Evolutionary conservation across 1,139 yeast genomes (phyloP), one percentile per base, ranked within the genome.

Genomic region (Oligophagozyma castellii): DNA sequence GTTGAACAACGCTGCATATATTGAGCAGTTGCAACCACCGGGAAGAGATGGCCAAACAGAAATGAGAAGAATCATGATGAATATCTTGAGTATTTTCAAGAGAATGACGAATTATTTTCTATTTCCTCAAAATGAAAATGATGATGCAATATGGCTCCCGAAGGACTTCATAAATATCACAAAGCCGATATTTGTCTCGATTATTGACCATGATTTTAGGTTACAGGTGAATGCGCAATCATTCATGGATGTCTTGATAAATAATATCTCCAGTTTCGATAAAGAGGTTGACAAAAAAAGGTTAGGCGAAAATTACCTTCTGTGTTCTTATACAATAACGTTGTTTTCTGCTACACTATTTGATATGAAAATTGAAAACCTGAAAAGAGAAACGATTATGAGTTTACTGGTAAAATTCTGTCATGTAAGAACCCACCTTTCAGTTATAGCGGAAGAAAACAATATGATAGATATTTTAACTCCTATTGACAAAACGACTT

Each of bases 71-170:
- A 40, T 49, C 5, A 40, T 49, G 44, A 37, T 44, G 29, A 48
- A 46, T 16, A 45, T 48, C 7, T 48, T 49, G 23, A 42, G 51
- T 27, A 46, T 48, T 14, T 48, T 48, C 34, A 47, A 44, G 33
- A 37, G 48, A 22, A 38, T 48, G 31, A 39, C 51, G 1, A 40
- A 42, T 24, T 48, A 39, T 28, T 47, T 44, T 23, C 37, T 47
- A 12, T 29, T 42, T 10, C 43, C 48, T 6, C 35, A 30, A n/a
- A 33, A 35, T 12, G 39, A 36, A 11, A 33, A 30, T 3, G 30
- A 27, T 8, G 31, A 35, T 15, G 29, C 30, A 11, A 30, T 29
- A 11, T 31, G 37, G 35, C 35, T 38, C 5, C 32, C 34, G 14
- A 29, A 34, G 12, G 42, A 38, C 24, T 40, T 40, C 27, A 39